These are phyloP conservation scores for Stereocaulon alpinum DNA, from an alignment of 495 filamentous ascomycete species.

Conservation along the genomic window DNA sequence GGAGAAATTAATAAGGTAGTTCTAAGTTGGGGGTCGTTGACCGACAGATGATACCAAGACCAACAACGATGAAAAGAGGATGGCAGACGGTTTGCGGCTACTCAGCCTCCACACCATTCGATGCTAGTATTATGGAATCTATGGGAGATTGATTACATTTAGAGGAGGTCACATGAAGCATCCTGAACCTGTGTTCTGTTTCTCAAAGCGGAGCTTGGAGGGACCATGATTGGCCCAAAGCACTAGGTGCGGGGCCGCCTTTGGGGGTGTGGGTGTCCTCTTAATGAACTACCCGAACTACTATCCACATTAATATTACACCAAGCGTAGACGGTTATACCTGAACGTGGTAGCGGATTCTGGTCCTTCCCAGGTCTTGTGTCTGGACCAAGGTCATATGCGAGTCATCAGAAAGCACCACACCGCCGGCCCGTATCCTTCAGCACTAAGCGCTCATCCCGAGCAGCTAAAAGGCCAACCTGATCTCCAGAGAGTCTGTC, in stretches of 20 bases:
- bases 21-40: background rate
- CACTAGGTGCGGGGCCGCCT: background rate
- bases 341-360: background rate
- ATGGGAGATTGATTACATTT: background rate
- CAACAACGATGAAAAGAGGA: background rate
- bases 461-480: background rate
- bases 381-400: background rate
- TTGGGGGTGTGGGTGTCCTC: conserved; percentile 7
- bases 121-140: background rate
- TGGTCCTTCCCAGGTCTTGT: background rate
- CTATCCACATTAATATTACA: conserved; percentile 1
- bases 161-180: conserved; percentile 7
- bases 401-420: conserved; percentile 1
- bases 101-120: background rate
- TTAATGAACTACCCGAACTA: conserved; percentile 1
- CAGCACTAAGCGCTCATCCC: background rate
- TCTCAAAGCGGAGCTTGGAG: conserved; percentile 3
- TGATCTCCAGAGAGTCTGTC: background rate
- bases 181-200: conserved; percentile 4
- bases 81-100: background rate
- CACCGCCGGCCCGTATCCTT: conserved; percentile 1
- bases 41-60: background rate
- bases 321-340: conserved; percentile 6
- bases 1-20: too few species aligned
- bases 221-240: background rate